Conservation (phyloP, 208 protist species). For the Porcisia deanei region DNA sequence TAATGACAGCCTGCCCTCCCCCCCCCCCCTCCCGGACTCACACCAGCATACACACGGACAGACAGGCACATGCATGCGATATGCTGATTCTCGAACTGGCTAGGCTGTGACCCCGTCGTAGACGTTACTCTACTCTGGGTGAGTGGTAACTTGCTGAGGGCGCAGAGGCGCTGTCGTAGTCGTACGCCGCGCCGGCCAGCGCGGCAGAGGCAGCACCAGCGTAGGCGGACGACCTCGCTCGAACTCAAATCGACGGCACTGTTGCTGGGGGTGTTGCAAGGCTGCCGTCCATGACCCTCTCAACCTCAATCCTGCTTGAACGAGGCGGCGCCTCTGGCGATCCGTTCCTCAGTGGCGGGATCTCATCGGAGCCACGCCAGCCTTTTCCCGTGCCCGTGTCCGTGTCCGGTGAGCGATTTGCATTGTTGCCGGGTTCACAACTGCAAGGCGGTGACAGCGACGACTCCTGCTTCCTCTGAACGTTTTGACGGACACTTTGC, state of each 20-base stretch:
- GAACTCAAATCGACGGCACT: constrained; percentile 22
- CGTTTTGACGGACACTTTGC: constrained; percentile 9
- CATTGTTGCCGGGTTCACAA: constrained; percentile 1
- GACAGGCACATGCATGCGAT: no score
- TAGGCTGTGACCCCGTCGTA: no score
- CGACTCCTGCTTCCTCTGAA: constrained; percentile 1
- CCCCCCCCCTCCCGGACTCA: no score
- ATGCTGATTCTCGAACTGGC: no score
- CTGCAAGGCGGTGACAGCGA: constrained; percentile 4
- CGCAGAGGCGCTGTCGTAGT: constrained; percentile 11
- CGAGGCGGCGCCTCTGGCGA: constrained; percentile 21
- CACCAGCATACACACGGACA: no score
- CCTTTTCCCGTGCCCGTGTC: constrained; percentile 10
- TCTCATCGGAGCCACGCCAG: neutral
- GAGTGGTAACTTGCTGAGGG: no score
- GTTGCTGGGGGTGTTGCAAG: neutral
- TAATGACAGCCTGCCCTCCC: no score
- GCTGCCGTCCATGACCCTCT: neutral
- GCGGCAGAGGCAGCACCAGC: neutral
- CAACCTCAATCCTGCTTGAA: neutral
- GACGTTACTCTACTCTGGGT: no score
- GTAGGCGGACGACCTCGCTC: neutral
- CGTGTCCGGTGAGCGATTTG: constrained; percentile 6
- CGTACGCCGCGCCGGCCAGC: neutral
- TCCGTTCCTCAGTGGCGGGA: constrained; percentile 4